These are phyloP conservation scores for Dothideomycetes sp. DNA, from an alignment of 2,329 filamentous ascomycete species.

Conservation along the genomic window DNA sequence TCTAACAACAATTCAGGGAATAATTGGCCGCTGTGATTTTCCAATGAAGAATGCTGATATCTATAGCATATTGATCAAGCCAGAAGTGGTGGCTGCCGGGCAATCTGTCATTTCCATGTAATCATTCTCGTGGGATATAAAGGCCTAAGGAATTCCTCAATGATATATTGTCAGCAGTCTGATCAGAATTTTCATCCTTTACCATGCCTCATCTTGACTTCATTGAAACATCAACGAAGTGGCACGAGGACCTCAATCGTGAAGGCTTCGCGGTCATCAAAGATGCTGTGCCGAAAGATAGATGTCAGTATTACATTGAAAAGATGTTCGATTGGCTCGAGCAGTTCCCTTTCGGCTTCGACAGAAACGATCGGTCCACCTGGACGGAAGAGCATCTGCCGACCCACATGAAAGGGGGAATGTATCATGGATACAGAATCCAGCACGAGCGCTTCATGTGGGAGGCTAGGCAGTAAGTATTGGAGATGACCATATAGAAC, in stretches of 20 bases:
- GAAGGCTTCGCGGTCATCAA: conserved; percentile 26
- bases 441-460: conserved; percentile 22
- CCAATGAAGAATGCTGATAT: too few relatives aligned
- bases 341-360: conserved; percentile 20
- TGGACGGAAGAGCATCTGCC: conserved; percentile 39
- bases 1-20: too few relatives aligned
- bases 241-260: conserved; percentile 25
- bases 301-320: conserved; percentile 22
- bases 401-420: conserved; percentile 35
- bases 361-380: conserved; percentile 27
- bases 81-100: too few relatives aligned
- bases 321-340: conserved; percentile 27
- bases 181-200: too few relatives aligned
- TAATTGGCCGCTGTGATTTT: too few relatives aligned
- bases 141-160: too few relatives aligned
- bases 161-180: too few relatives aligned
- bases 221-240: too few relatives aligned
- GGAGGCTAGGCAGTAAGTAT: conserved; percentile 16
- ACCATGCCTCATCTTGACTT: too few relatives aligned
- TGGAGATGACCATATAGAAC: conserved; percentile 16
- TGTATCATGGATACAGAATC: conserved; percentile 29
- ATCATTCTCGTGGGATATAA: too few relatives aligned
- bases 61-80: too few relatives aligned
- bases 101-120: too few relatives aligned
- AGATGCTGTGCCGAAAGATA: conserved; percentile 20